Base-by-base conservation (phyloP, 1,284 basidiomycete genomes). In the Sporisorium reilianum region DNA sequence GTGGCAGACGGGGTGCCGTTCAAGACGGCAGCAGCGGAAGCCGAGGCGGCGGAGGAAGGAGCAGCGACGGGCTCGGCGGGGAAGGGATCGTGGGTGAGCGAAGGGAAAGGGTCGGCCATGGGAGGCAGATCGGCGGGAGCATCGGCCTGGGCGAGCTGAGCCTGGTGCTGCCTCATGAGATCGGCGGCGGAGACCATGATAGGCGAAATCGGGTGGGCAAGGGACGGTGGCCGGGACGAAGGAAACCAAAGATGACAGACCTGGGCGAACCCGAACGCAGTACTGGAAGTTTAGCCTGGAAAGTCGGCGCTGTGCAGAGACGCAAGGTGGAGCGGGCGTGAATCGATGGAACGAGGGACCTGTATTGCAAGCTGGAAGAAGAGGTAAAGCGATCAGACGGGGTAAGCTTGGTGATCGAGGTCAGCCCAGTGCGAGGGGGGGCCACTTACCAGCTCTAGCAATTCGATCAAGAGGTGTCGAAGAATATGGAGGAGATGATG, bases 51-150 rank as follows among this genome's bases (percentile, higher is more conserved):
- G 26, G 53, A 44, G 25, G 53, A 32, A 25, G 53, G 22, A 55
- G 62, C 40, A 58, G 57, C 55, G 40, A 44, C 50, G 10, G 55
- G 60, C 38, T 59, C 46, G 32, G 68, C 46, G 2, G 79, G 80
- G 70, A 80, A 82, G 26, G 80, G 80, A 38, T 82, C 80, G 49
- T 72, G 74, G 20, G 38, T 45, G 51, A 84, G 75, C 34, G 81
- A 74, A 2, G 82, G 82, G 64, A 84, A 84, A 36, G 76, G 80
- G 50, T 81, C 78, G 23, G 66, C 74, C 72, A 79, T 79, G 34
- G 73, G 72, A 32, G 63, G 55, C 50, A 53, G 49, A 3, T 77
- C 72, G 36, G 67, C 74, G 41, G 76, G 65, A 38, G 82, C 62
- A 45, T 70, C 69, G 11, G 72, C 56, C 14, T 48, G 25, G 25